Base-by-base conservation (phyloP, 176 grass and related monocot species). In the Musa schizocarpa region DNA sequence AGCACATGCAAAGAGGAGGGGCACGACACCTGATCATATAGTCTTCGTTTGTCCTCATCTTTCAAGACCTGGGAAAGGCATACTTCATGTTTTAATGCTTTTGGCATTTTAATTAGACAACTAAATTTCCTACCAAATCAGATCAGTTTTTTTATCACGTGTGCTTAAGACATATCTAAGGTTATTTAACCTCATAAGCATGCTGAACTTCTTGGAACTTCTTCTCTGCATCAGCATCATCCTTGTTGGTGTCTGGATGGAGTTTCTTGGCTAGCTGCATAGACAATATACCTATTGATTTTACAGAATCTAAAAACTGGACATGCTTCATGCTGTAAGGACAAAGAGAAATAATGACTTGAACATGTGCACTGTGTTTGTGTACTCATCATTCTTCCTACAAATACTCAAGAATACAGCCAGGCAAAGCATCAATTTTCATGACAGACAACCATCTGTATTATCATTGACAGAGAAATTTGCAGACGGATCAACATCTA, bases 171-270 rank as follows among this genome's bases (percentile, higher is more conserved):
- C 52, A 27, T 63, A 11, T 81, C 76, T 9, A 9, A 63, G 49
- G 55, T 73, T 48, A 52, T 80, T 29, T 72, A 67, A 98, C 95
- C 90, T 99, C 95, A 79, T 99, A 99, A 78, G 88, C 90, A 78
- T 82, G 82, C 56, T 93, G 90, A 79, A 99, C 95, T 86, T 99
- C 95, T 84, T 99, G 95, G 82, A 99, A 99, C 76, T 99, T 99
- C 74, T 52, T 90, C 74, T 99, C 95, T 34, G 95, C 90, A 74
- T 99, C 84, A 27, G 84, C 74, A 79, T 99, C 95, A 62, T 76
- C 88, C 67, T 94, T 99, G 81, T 99, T 99, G 62, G 90, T 99
- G 76, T 99, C 95, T 20, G 95, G 95, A 87, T 98, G 95, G 25
- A 98, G 90, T 86, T 94, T 91, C 78, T 98, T 98, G 0, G 90